A percentile compares a stretch with the other conserved stretches of the same genome.
Evolutionary conservation across 192 early-diverging fungal species (phyloP).

Genomic region (Coemansia sp.): DNA sequence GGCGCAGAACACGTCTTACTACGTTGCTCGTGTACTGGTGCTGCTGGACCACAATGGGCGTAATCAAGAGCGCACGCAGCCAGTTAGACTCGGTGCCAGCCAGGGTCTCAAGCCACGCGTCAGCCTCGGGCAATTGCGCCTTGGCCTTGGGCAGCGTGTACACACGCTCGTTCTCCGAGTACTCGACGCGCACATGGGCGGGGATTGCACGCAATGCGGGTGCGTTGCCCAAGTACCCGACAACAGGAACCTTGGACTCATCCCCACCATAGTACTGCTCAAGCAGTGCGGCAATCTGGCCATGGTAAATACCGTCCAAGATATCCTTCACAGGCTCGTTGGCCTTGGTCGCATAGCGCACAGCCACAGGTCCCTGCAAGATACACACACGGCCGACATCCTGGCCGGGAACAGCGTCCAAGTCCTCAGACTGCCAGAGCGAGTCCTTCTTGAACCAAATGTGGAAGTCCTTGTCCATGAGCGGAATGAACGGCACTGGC

Average conservation of each 20-base stretch:
- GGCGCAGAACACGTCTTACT: conserved; percentile 61
- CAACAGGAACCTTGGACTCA: conserved; percentile 63
- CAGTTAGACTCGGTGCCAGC: conserved; percentile 71
- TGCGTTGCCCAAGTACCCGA: conserved; percentile 67
- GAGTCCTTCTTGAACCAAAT: conserved; percentile 93
- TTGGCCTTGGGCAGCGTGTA: conserved; percentile 6
- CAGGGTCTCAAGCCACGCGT: conserved; percentile 68
- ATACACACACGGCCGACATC: conserved; percentile 83
- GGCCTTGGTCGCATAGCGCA: conserved; percentile 66
- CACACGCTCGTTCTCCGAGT: not conserved
- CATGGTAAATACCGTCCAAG: conserved; percentile 79
- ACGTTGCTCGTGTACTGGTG: conserved; percentile 63
- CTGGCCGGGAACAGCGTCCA: conserved; percentile 79
- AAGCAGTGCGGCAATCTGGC: conserved; percentile 76
- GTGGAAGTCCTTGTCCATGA: conserved; percentile 88
- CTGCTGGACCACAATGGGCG: conserved; percentile 74
- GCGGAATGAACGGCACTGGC: conserved; percentile 90
- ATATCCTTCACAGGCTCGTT: conserved; percentile 88
- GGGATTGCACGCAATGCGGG: not conserved
- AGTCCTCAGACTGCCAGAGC: conserved; percentile 86
- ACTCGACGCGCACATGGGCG: not conserved
- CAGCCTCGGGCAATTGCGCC: conserved; percentile 12
- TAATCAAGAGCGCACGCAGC: conserved; percentile 79
- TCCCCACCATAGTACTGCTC: conserved; percentile 69
- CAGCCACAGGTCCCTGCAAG: conserved; percentile 88